A percentile compares a stretch with the other conserved stretches of the same genome.
Evolutionary conservation across 176 grass and related monocot species (phyloP).

Genomic region (Coix lacrymajobi): DNA sequence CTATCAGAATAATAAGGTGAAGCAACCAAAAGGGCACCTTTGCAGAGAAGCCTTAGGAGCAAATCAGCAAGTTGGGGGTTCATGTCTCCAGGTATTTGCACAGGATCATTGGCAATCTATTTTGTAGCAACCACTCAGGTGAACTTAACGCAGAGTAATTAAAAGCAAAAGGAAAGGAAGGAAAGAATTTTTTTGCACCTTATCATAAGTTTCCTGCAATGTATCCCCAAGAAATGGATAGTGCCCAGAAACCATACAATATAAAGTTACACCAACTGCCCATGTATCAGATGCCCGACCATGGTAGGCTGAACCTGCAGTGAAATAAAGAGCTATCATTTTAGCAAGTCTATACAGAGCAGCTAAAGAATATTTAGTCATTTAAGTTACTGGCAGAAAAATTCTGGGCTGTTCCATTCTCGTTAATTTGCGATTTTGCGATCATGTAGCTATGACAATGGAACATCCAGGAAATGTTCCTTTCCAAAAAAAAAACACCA

Average conservation of each 20-base stretch:
- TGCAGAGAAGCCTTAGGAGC: slow-evolving; percentile 76
- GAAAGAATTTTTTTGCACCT: slow-evolving; percentile 28
- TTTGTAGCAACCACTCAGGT: not conserved
- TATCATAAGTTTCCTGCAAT: slow-evolving; percentile 78
- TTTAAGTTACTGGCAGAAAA: not conserved
- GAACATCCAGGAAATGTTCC: not conserved
- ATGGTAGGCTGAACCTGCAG: slow-evolving; percentile 62
- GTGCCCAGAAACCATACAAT: slow-evolving; percentile 70
- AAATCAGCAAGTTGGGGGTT: slow-evolving; percentile 63
- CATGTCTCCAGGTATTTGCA: slow-evolving; percentile 49
- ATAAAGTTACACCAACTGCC: slow-evolving; percentile 83
- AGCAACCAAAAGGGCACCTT: slow-evolving; percentile 38
- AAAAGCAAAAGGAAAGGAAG: slow-evolving; percentile 3
- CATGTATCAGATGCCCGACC: slow-evolving; percentile 68
- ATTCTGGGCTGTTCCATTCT: not conserved
- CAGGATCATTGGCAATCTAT: slow-evolving; percentile 69
- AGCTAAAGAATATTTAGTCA: slow-evolving; percentile 16
- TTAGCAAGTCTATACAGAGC: not conserved
- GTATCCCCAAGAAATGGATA: slow-evolving; percentile 92
- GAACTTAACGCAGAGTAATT: not conserved
- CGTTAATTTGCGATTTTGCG: not conserved
- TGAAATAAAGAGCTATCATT: not conserved
- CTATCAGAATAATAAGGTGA: not conserved
- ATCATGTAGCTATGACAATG: slow-evolving; percentile 8
- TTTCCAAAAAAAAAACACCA: not conserved